Evolutionary conservation across 2,329 filamentous ascomycete species (phyloP).

Genomic region (Sporothrix variecibatus): DNA sequence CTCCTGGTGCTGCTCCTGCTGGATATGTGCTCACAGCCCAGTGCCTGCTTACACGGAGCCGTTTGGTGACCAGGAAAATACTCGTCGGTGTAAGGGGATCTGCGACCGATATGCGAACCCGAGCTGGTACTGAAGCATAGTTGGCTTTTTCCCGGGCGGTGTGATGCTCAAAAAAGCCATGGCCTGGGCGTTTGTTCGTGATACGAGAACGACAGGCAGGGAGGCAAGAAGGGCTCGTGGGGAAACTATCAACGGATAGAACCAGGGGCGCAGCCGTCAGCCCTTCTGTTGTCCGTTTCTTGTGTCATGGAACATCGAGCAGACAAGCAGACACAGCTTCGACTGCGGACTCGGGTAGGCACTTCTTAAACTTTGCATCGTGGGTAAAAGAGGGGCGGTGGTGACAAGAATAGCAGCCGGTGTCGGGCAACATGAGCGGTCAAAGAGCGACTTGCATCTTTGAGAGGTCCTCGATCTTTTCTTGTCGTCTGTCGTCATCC

Average conservation of each 20-base stretch:
- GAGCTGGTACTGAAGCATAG: neutral
- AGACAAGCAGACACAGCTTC: neutral
- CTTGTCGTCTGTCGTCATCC: too few species aligned
- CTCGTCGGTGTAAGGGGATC: slow-evolving; percentile 8
- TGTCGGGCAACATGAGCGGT: neutral
- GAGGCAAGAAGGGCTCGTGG: neutral
- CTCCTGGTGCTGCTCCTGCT: neutral
- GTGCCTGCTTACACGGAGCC: neutral
- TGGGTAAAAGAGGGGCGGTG: neutral
- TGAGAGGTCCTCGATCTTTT: neutral
- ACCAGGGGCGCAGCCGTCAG: slow-evolving; percentile 16
- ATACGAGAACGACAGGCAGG: neutral
- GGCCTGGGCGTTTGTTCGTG: neutral
- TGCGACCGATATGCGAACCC: neutral
- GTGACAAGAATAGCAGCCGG: slow-evolving; percentile 13
- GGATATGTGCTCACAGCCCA: neutral
- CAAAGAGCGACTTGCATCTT: neutral
- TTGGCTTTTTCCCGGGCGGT: neutral
- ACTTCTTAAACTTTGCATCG: neutral
- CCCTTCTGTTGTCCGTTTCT: neutral
- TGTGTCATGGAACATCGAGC: neutral
- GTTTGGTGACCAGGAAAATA: slow-evolving; percentile 1
- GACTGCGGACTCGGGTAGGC: neutral
- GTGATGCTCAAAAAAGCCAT: neutral
- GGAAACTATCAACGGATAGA: neutral